These are phyloP conservation scores for Castanopsis chinensis DNA, from an alignment of 306 rosid species.

Conservation along the genomic window DNA sequence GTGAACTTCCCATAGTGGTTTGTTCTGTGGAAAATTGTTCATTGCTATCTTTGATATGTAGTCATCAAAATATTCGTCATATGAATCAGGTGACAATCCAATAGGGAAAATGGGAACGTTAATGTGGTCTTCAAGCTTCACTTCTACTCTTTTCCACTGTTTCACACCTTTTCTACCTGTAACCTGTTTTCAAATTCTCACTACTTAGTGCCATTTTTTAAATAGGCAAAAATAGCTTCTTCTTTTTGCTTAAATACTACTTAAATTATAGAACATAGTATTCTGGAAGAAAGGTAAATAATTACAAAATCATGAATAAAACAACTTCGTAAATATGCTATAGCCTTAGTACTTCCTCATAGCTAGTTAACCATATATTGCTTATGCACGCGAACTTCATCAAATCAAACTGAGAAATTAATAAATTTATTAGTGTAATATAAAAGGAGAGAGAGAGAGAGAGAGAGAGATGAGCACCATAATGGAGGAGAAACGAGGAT, in stretches of 20 bases:
- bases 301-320: too few relatives aligned
- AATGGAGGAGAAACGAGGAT: slow-evolving; percentile 48
- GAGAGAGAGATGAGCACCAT: slow-evolving; percentile 36
- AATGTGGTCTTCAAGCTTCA: slow-evolving; percentile 47
- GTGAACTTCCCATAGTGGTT: slow-evolving; percentile 61
- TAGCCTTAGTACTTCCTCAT: too few relatives aligned
- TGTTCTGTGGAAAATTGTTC: slow-evolving; percentile 31
- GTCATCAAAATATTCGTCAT: slow-evolving; percentile 40
- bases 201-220: neutral
- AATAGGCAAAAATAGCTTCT: neutral
- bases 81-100: slow-evolving; percentile 16
- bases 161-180: slow-evolving; percentile 30
- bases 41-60: slow-evolving; percentile 36
- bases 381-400: too few relatives aligned
- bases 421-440: neutral
- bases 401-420: neutral
- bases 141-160: slow-evolving; percentile 51
- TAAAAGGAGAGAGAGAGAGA: neutral
- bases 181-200: slow-evolving; percentile 26
- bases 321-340: too few relatives aligned
- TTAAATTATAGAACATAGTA: neutral
- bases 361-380: too few relatives aligned
- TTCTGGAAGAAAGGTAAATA: too few relatives aligned
- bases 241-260: neutral
- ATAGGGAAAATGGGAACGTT: slow-evolving; percentile 34